A percentile compares a stretch with the other conserved stretches of the same genome.
Conservation (phyloP, 495 filamentous ascomycete genomes). For the Penicillium lagena region DNA sequence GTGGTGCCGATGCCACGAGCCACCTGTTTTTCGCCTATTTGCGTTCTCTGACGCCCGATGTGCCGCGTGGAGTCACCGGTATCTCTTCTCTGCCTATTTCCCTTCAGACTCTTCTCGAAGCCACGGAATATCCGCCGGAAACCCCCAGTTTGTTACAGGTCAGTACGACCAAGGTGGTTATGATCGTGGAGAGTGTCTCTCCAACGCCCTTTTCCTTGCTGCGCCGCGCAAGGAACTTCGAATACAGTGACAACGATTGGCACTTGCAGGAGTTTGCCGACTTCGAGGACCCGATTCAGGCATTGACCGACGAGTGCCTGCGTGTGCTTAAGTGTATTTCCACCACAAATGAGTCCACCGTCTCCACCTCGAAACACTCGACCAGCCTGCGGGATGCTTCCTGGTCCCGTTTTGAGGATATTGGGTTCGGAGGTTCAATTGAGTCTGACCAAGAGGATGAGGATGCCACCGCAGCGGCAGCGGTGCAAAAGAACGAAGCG, state of each 20-base stretch:
- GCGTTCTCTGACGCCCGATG: conserved; percentile 78
- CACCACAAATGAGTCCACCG: conserved; percentile 74
- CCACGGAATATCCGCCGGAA: conserved; percentile 91
- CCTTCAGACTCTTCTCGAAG: conserved; percentile 79
- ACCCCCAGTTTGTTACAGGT: conserved; percentile 71
- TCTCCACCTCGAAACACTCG: conserved; percentile 59
- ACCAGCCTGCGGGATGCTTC: conserved; percentile 74
- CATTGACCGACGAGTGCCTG: conserved; percentile 87
- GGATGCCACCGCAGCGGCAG: conserved; percentile 33
- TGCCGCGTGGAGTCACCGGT: conserved; percentile 57
- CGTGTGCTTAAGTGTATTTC: conserved; percentile 86
- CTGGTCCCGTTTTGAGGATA: conserved; percentile 95
- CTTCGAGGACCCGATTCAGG: conserved; percentile 82
- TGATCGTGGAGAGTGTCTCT: conserved; percentile 95
- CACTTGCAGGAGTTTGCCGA: conserved; percentile 77
- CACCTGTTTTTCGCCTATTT: conserved; percentile 98
- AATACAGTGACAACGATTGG: conserved; percentile 82
- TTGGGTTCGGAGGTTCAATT: conserved; percentile 79
- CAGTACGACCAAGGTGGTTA: conserved; percentile 79
- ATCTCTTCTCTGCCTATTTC: conserved; percentile 85
- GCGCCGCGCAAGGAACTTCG: conserved; percentile 87
- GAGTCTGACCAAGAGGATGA: conserved; percentile 61
- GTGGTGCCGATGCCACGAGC: conserved; percentile 89
- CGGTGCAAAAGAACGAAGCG: conserved; percentile 22
- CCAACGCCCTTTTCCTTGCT: conserved; percentile 90